phyloP scores from a whole-genome alignment of 495 filamentous ascomycete genomes.

The Penicillium steckii region DNA sequence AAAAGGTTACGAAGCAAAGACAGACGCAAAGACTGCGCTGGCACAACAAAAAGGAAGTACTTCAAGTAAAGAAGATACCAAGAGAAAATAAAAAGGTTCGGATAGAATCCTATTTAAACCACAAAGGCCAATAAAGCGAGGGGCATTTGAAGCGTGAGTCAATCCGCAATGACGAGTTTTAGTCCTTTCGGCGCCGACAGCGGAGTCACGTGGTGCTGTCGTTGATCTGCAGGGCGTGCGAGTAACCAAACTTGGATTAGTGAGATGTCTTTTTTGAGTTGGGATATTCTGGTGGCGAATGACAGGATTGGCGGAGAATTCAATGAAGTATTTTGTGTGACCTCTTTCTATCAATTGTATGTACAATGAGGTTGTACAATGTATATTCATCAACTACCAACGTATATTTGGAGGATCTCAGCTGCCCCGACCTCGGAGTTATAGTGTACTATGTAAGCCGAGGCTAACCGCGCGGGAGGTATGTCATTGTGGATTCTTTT shows the following conservation, averaged over 20 bases:
- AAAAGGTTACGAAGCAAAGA: constrained; percentile 1
- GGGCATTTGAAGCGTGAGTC: constrained; percentile 22
- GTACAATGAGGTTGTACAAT: background rate
- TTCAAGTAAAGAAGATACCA: background rate
- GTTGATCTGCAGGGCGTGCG: background rate
- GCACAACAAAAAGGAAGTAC: background rate
- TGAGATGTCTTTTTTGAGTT: background rate
- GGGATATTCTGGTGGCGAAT: too few species aligned
- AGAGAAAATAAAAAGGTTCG: background rate
- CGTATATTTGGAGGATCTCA: background rate
- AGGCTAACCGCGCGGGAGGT: constrained; percentile 18
- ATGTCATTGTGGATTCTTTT: background rate
- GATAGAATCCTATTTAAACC: constrained; percentile 15
- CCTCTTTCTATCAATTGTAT: background rate
- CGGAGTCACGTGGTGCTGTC: constrained; percentile 29
- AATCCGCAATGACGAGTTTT: constrained; percentile 26
- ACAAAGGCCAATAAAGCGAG: constrained; percentile 22
- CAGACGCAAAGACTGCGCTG: constrained; percentile 7
- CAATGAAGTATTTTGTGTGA: background rate
- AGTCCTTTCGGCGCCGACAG: constrained; percentile 29
- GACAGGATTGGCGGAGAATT: background rate
- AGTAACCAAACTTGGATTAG: background rate
- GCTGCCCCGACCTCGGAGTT: constrained; percentile 25
- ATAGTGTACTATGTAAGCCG: constrained; percentile 9
- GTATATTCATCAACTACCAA: too few species aligned